Evolutionary conservation across 164 flowering plant species (phyloP), one percentile per base, ranked within the genome.

Genomic region (Chimonanthus praecox): DNA sequence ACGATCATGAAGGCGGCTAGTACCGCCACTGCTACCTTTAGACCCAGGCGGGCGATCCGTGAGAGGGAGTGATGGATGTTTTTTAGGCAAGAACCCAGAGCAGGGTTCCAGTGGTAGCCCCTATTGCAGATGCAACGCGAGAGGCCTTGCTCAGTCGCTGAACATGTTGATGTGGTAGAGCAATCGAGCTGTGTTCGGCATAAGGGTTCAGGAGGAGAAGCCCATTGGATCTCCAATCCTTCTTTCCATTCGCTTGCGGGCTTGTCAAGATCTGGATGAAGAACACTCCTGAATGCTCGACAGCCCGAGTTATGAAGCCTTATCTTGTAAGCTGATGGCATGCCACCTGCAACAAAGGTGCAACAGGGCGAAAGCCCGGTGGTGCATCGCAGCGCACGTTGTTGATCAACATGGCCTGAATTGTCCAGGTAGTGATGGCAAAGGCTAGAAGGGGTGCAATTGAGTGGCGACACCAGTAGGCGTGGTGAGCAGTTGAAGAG

Each of bases 201-300:
- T 15, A 73, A 58, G 2, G 90, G 89, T 71, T 90, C 90, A 2
- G 79, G 76, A 15, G 91, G 90, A n/a, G 87, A 68, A 67, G 84
- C 75, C 94, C 94, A 90, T 70, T 88, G 94, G 67, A 88, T 85
- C 77, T 90, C 92, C 77, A 90, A 49, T 0, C 94, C 94, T 75
- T 87, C 88, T 71, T 86, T 85, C 92, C 92, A 90, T 48, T 84
- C 79, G 45, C 49, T 77, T 0, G 84, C 79, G 3, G 88, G 79
- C 49, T 77, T 82, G 10, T 49, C 72, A 0, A 79, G 74, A 76
- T 88, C 82, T 75, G 88, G 74, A 71, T 82, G 79, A 71, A 90
- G 78, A 65, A 88, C 80, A 85, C 94, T 90, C 78, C 89, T 84
- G 65, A 86, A 88, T 5, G 88, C 92, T 76, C 51, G 78, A 61